These are phyloP conservation scores for Calonectria naviculata DNA, from an alignment of 2,329 filamentous ascomycete species.

Conservation along the genomic window DNA sequence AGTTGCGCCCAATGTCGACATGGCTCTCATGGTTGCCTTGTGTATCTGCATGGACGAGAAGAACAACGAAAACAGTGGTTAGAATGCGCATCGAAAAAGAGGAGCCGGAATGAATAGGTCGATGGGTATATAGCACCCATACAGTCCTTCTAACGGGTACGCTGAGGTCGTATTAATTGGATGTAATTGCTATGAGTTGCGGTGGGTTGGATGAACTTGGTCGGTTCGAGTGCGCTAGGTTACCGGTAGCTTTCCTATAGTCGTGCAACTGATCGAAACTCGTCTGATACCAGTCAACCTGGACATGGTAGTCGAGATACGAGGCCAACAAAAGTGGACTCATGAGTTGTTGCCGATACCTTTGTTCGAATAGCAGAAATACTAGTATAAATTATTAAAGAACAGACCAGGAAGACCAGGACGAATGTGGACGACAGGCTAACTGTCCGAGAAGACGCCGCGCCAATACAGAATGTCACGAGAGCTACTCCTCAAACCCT, in stretches of 20 bases:
- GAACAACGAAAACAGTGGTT: slow-evolving; percentile 51
- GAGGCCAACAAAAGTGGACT: neutral
- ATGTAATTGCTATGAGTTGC: neutral
- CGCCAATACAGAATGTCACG: neutral
- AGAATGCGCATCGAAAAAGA: too few relatives aligned
- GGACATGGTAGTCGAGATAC: neutral
- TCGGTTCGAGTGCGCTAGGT: neutral
- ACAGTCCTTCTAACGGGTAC: too few relatives aligned
- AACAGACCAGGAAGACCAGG: neutral
- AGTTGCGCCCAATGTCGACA: slow-evolving; percentile 73
- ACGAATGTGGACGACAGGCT: neutral
- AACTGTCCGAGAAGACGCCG: neutral
- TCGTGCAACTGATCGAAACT: neutral
- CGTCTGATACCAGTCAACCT: neutral
- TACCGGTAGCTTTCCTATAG: neutral
- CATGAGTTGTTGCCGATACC: neutral
- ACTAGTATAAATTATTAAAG: neutral
- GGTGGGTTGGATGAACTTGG: neutral
- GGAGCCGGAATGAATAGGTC: too few relatives aligned
- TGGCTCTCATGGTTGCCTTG: slow-evolving; percentile 72
- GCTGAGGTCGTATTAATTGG: too few relatives aligned
- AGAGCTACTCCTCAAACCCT: neutral
- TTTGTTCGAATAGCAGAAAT: neutral
- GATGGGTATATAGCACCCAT: too few relatives aligned
- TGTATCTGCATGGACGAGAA: slow-evolving; percentile 77